These are phyloP conservation scores for Calamus simplicifolius DNA, from an alignment of 176 grass and related monocot genomes.

Conservation along the genomic window DNA sequence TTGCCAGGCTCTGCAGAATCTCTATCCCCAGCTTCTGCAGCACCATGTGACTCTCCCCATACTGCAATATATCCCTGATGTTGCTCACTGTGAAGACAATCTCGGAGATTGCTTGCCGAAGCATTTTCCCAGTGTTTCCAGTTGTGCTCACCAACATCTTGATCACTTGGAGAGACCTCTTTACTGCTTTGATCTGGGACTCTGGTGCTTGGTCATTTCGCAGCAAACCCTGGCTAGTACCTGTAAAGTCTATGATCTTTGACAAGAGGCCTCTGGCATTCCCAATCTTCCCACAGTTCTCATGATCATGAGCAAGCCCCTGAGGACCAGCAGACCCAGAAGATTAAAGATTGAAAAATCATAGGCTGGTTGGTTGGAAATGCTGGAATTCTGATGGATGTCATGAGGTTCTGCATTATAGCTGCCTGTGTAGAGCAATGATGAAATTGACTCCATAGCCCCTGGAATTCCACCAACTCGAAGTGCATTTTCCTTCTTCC, in stretches of 20 bases:
- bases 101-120: constrained; percentile 15
- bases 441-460: constrained; percentile 18
- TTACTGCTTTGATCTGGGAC: constrained; percentile 4
- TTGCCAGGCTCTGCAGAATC: constrained; percentile 18
- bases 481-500: constrained; percentile 2
- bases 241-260: constrained; percentile 18
- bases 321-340: constrained; percentile 7
- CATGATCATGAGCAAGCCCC: constrained; percentile 17
- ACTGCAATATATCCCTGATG: constrained; percentile 18
- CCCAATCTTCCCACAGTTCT: constrained; percentile 15
- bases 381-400: neutral
- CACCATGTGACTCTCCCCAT: constrained; percentile 12
- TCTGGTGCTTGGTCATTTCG: neutral
- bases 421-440: neutral
- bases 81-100: constrained; percentile 22
- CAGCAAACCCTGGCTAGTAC: neutral
- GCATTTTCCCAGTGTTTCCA: constrained; percentile 16
- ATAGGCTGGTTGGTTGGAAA: neutral
- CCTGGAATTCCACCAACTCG: constrained; percentile 21
- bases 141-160: constrained; percentile 13
- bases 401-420: neutral
- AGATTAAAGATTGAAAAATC: neutral
- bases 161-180: constrained; percentile 16
- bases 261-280: constrained; percentile 3
- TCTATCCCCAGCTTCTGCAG: constrained; percentile 22